These are phyloP conservation scores for Triticum turgidum DNA, from an alignment of 176 grass and related monocot genomes.

Conservation along the genomic window DNA sequence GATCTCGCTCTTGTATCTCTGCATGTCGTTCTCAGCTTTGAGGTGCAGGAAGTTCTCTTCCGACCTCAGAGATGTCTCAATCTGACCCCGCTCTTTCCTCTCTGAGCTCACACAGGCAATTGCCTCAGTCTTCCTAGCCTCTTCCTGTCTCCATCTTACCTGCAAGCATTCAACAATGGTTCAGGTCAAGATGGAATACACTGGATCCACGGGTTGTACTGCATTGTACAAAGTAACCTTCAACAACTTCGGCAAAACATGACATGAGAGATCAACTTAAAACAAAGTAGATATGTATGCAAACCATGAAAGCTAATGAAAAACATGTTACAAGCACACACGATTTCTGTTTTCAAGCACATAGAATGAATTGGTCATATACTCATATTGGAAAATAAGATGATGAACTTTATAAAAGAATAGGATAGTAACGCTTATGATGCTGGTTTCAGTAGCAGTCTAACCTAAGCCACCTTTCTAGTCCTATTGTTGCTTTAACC, in stretches of 20 bases:
- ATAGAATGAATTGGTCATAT: neutral
- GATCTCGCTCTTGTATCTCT: slow-evolving; percentile 69
- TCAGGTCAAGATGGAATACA: neutral
- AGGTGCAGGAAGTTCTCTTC: slow-evolving; percentile 73
- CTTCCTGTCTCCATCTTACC: slow-evolving; percentile 62
- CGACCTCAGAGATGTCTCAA: slow-evolving; percentile 67
- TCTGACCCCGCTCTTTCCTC: slow-evolving; percentile 64
- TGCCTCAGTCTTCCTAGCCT: slow-evolving; percentile 56
- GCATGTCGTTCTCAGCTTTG: slow-evolving; percentile 72
- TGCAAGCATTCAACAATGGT: slow-evolving; percentile 32
- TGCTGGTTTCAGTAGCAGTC: neutral
- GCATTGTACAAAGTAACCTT: neutral
- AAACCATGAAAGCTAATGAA: slow-evolving; percentile 7
- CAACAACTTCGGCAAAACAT: slow-evolving; percentile 16
- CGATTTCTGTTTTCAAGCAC: neutral
- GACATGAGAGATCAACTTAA: neutral
- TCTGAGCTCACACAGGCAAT: slow-evolving; percentile 45
- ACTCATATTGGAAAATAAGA: neutral
- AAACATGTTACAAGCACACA: neutral
- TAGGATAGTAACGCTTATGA: neutral
- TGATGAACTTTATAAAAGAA: slow-evolving; percentile 9
- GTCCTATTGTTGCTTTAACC: neutral
- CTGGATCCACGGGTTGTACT: neutral
- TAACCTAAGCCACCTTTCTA: neutral
- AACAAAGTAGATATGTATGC: neutral